These are phyloP conservation scores for Scheffersomyces parashehatae DNA, from an alignment of 1,139 yeast species.

Conservation along the genomic window DNA sequence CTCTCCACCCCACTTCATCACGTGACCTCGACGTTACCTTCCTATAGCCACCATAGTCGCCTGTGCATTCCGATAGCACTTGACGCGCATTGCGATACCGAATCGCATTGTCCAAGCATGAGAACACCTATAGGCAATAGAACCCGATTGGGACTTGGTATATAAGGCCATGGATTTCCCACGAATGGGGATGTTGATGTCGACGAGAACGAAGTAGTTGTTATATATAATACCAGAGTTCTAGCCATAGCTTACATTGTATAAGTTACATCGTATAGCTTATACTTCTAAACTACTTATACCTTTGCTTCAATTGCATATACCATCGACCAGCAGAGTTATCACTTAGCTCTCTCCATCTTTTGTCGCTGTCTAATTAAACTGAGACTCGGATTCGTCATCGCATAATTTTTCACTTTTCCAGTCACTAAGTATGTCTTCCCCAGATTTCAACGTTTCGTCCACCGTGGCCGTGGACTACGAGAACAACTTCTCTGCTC, in stretches of 20 bases:
- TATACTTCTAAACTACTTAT: too few species aligned
- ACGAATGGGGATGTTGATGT: not conserved
- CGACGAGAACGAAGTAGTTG: too few species aligned
- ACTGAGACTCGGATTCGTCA: not conserved
- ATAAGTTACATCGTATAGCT: too few species aligned
- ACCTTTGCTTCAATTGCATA: too few species aligned
- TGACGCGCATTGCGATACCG: constrained; percentile 5
- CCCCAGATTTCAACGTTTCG: constrained; percentile 46
- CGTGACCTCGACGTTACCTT: not conserved
- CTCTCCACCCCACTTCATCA: not conserved
- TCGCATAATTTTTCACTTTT: not conserved
- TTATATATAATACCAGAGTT: too few species aligned
- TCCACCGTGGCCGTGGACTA: constrained; percentile 65
- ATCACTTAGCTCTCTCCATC: too few species aligned
- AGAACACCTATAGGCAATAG: constrained; percentile 14
- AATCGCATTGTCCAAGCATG: not conserved
- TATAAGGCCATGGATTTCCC: not conserved
- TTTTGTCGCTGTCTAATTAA: not conserved
- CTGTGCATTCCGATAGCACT: not conserved
- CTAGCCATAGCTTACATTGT: too few species aligned
- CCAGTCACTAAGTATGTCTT: constrained; percentile 13
- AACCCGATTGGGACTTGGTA: constrained; percentile 8
- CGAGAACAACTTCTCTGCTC: constrained; percentile 87
- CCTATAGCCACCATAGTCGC: not conserved
- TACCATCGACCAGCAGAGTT: too few species aligned